phyloP scores from a whole-genome alignment of 148 eudicot genomes.

The Nyssa sinensis region DNA sequence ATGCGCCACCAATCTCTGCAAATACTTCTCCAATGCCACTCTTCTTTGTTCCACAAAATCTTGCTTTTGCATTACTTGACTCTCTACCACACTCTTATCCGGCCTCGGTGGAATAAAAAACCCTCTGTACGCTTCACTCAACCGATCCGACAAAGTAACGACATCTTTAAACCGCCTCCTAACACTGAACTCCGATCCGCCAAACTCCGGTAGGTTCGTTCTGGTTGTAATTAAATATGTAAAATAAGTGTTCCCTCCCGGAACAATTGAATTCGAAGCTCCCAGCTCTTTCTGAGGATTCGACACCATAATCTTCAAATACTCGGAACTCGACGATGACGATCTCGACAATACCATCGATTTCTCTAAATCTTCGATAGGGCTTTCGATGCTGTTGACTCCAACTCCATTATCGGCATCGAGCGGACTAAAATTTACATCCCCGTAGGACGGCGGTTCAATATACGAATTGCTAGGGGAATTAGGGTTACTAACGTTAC shows the following conservation, averaged over 20 bases:
- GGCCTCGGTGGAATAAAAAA: conserved; percentile 82
- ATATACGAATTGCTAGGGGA: conserved; percentile 9
- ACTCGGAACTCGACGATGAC: conserved; percentile 36
- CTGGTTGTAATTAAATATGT: conserved; percentile 67
- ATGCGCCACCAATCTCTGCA: conserved; percentile 64
- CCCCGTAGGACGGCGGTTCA: conserved; percentile 40
- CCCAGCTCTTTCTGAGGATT: conserved; percentile 80
- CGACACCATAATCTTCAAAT: conserved; percentile 56
- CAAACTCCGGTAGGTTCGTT: conserved; percentile 60
- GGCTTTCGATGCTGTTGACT: conserved; percentile 31
- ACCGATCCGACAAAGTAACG: conserved; percentile 75
- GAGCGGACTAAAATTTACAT: conserved; percentile 37
- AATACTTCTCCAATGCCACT: conserved; percentile 71
- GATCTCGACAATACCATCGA: conserved; percentile 22
- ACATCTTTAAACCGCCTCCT: conserved; percentile 84
- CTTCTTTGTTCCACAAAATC: conserved; percentile 93
- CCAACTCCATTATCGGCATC: conserved; percentile 28
- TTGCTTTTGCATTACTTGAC: conserved; percentile 96
- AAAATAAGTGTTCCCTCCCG: conserved; percentile 60
- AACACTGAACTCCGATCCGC: conserved; percentile 56
- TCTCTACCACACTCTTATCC: conserved; percentile 79
- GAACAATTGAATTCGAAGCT: conserved; percentile 65
- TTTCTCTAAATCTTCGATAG: conserved; percentile 10
- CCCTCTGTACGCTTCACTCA: conserved; percentile 72
- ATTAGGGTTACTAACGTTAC: conserved; percentile 16